Conservation (phyloP, 2,329 filamentous ascomycete species). For the Tympanopsis confertula region DNA sequence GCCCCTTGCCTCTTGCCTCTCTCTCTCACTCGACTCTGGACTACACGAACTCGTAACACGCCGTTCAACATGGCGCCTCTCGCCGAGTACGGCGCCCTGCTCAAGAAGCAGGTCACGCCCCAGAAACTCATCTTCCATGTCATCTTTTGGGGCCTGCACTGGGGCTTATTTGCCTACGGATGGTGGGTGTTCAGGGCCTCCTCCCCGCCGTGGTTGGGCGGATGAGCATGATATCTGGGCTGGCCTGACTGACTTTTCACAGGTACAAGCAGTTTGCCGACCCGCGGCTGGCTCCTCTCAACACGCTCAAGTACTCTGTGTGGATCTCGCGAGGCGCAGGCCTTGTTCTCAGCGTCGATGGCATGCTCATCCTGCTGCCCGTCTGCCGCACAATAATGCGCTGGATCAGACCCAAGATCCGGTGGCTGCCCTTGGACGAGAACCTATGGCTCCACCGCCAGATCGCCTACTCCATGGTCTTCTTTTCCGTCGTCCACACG, state of each 20-base stretch:
- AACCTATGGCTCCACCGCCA: conserved; percentile 95
- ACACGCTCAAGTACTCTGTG: conserved; percentile 74
- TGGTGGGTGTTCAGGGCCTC: conserved; percentile 46
- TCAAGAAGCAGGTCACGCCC: conserved; percentile 55
- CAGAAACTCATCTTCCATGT: conserved; percentile 69
- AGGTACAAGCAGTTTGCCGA: conserved; percentile 73
- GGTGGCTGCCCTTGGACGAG: conserved; percentile 87
- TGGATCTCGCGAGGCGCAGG: conserved; percentile 95
- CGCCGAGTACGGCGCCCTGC: conserved; percentile 20
- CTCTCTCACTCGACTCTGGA: no score
- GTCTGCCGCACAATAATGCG: conserved; percentile 88
- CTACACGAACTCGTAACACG: no score
- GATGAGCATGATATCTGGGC: not conserved
- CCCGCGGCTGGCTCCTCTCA: conserved; percentile 60
- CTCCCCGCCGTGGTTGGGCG: not conserved
- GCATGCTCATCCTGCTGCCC: conserved; percentile 76
- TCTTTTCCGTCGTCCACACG: conserved; percentile 72
- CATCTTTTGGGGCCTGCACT: conserved; percentile 71
- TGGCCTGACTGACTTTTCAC: conserved; percentile 12
- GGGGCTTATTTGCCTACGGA: conserved; percentile 67
- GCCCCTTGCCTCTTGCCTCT: no score
- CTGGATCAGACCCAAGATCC: conserved; percentile 73
- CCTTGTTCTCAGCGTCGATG: conserved; percentile 72
- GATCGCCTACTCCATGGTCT: conserved; percentile 74
- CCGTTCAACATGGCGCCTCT: conserved; percentile 26